These are phyloP conservation scores for Cucurbita ficifolia DNA, from an alignment of 306 rosid species.

Conservation along the genomic window DNA sequence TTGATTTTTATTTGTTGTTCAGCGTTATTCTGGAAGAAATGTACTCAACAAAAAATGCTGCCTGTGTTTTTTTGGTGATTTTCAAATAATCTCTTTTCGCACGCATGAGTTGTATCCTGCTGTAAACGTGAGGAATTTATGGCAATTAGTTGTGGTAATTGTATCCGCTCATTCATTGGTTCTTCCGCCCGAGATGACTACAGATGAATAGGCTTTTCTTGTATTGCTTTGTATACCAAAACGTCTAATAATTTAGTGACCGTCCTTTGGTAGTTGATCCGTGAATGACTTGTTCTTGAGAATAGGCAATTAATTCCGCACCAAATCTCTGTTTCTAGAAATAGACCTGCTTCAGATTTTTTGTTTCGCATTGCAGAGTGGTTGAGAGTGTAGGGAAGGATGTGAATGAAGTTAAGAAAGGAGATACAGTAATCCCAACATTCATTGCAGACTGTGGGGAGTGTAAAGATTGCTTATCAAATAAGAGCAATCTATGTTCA, in stretches of 20 bases:
- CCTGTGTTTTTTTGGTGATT: not conserved
- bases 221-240: not conserved
- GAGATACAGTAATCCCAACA: slow-evolving; percentile 54
- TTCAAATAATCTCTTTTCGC: no score
- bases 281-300: not conserved
- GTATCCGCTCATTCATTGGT: not conserved
- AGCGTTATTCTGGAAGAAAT: not conserved
- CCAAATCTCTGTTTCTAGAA: not conserved
- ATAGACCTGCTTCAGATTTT: not conserved
- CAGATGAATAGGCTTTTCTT: not conserved
- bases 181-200: not conserved
- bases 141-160: not conserved
- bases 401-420: slow-evolving; percentile 52
- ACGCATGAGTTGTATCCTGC: not conserved
- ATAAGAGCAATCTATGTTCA: slow-evolving; percentile 58
- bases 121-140: not conserved
- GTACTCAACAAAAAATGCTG: not conserved
- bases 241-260: not conserved
- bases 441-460: slow-evolving; percentile 65
- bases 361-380: slow-evolving; percentile 23
- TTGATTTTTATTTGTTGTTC: not conserved
- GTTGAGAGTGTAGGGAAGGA: slow-evolving; percentile 74
- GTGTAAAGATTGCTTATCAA: slow-evolving; percentile 51
- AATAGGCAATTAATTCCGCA: not conserved
- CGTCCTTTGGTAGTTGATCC: not conserved